Conservation (phyloP, 2,329 filamentous ascomycete species). For the Xylariaceae sp. region DNA sequence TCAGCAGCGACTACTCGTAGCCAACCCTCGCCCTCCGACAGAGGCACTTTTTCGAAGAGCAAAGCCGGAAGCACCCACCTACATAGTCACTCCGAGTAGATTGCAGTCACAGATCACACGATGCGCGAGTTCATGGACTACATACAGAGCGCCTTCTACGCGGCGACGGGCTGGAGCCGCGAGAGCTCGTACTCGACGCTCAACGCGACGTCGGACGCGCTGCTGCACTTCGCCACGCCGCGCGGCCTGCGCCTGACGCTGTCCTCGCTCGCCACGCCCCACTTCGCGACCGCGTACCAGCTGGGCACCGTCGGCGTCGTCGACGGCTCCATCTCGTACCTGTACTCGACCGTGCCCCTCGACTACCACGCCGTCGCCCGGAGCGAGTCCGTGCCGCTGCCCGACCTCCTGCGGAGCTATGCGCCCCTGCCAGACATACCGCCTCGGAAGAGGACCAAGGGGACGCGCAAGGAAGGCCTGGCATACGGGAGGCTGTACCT, state of each 20-base stretch:
- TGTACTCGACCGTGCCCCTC: constrained; percentile 84
- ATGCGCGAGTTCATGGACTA: constrained; percentile 99
- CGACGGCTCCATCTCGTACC: constrained; percentile 93
- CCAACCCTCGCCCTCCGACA: too few relatives aligned
- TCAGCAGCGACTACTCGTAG: too few relatives aligned
- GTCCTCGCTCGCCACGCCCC: constrained; percentile 83
- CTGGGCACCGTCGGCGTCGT: constrained; percentile 85
- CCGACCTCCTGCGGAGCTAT: constrained; percentile 75
- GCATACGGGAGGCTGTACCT: constrained; percentile 77
- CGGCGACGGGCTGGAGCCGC: constrained; percentile 79
- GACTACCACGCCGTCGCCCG: constrained; percentile 53
- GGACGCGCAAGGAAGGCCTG: constrained; percentile 45
- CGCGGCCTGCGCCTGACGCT: constrained; percentile 78
- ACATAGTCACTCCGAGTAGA: not conserved
- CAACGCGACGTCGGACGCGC: constrained; percentile 75
- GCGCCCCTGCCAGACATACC: constrained; percentile 64
- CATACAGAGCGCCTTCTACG: constrained; percentile 84
- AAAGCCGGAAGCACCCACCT: not conserved
- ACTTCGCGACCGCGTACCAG: constrained; percentile 92
- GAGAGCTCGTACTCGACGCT: constrained; percentile 89
- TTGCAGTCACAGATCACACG: not conserved
- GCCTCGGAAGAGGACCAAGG: constrained; percentile 21
- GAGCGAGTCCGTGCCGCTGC: constrained; percentile 71
- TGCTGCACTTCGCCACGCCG: constrained; percentile 85
- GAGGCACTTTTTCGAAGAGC: not conserved